These are phyloP conservation scores for Gracilaria domingensis DNA, from an alignment of 23 red algal species.

Conservation along the genomic window DNA sequence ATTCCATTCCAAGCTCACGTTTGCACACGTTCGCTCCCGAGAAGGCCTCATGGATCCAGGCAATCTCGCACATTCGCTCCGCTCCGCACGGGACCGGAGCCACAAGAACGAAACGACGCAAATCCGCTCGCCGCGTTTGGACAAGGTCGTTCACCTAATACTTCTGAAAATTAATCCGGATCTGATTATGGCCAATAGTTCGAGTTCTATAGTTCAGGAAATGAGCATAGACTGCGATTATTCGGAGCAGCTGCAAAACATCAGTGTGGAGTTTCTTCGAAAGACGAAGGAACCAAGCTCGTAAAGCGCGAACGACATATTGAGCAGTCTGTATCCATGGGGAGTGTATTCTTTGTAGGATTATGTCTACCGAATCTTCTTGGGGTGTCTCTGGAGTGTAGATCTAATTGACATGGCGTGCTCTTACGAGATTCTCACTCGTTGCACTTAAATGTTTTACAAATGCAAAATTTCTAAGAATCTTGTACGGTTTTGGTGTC, in stretches of 20 bases:
- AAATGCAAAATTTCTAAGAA: conserved; percentile 3
- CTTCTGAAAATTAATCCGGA: too few relatives aligned
- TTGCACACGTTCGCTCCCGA: too few relatives aligned
- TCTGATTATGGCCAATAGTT: too few relatives aligned
- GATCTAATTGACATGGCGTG: not conserved
- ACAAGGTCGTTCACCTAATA: too few relatives aligned
- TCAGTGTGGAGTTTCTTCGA: not conserved
- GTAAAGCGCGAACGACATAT: conserved; percentile 11
- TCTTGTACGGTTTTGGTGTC: not conserved
- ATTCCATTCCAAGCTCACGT: too few relatives aligned
- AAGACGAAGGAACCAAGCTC: conserved; percentile 4
- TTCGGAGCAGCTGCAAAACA: not conserved
- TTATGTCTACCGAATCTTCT: conserved; percentile 17
- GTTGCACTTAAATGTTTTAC: not conserved
- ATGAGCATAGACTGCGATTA: too few relatives aligned
- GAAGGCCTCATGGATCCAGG: too few relatives aligned
- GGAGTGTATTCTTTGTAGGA: conserved; percentile 8
- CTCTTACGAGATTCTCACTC: not conserved
- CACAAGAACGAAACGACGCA: too few relatives aligned
- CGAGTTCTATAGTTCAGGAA: too few relatives aligned
- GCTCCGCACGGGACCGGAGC: too few relatives aligned
- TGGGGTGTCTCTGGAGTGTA: not conserved
- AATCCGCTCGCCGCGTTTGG: too few relatives aligned
- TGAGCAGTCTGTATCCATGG: conserved; percentile 14
- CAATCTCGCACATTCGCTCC: too few relatives aligned